These are phyloP conservation scores for Neurospora sp. DNA, from an alignment of 495 filamentous ascomycete species.

Conservation along the genomic window DNA sequence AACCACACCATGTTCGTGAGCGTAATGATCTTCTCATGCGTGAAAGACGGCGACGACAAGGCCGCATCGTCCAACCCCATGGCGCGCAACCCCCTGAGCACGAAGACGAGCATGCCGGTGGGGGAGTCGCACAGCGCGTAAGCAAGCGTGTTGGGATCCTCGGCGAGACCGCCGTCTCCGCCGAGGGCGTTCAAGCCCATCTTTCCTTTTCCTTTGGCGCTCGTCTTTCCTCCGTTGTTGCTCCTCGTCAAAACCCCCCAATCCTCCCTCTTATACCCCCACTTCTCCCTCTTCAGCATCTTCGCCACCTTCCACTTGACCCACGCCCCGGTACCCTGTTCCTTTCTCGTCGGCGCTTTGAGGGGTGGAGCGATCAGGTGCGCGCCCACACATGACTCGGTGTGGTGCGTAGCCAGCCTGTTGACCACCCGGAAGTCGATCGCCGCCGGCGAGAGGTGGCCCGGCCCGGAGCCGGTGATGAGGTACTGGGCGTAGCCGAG, in stretches of 20 bases:
- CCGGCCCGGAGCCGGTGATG: slow-evolving; percentile 30
- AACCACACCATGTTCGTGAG: slow-evolving; percentile 39
- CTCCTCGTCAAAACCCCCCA: slow-evolving; percentile 17
- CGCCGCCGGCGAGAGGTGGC: slow-evolving; percentile 24
- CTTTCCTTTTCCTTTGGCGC: neutral
- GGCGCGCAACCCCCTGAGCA: slow-evolving; percentile 28
- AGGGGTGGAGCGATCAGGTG: slow-evolving; percentile 49
- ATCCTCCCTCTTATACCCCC: slow-evolving; percentile 33
- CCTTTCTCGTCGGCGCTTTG: slow-evolving; percentile 19
- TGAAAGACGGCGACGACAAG: slow-evolving; percentile 10
- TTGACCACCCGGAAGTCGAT: slow-evolving; percentile 49
- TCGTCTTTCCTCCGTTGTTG: neutral
- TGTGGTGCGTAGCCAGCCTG: slow-evolving; percentile 42
- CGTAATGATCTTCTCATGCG: slow-evolving; percentile 33
- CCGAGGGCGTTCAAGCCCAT: neutral
- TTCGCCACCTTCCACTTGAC: slow-evolving; percentile 33
- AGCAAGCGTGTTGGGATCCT: slow-evolving; percentile 38
- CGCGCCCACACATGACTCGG: slow-evolving; percentile 45
- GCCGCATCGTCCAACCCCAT: slow-evolving; percentile 18
- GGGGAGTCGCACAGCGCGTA: slow-evolving; percentile 47
- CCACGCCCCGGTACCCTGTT: slow-evolving; percentile 27
- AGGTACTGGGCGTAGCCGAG: slow-evolving; percentile 60
- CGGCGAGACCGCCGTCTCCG: slow-evolving; percentile 1
- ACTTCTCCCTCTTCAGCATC: slow-evolving; percentile 27
- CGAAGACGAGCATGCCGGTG: slow-evolving; percentile 37